Conservation (phyloP, 164 flowering plant genomes). For the Nymphaea thermarum region DNA sequence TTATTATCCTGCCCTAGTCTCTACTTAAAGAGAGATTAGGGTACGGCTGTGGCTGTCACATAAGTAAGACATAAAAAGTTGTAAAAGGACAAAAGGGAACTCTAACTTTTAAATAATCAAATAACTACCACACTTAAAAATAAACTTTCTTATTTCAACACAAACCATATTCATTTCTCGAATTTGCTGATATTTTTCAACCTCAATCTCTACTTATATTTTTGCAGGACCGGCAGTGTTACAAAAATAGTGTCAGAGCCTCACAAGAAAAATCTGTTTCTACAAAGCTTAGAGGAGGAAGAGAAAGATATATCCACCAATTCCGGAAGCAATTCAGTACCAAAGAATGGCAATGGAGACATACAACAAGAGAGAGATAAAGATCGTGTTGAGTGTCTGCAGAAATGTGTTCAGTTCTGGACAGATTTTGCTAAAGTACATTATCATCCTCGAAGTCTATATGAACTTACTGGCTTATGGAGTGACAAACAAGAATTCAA, state of each 20-base stretch:
- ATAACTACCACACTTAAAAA: too few relatives aligned
- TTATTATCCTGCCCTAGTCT: too few relatives aligned
- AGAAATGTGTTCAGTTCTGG: slow-evolving; percentile 64
- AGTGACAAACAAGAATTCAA: slow-evolving; percentile 39
- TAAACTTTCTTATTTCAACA: too few relatives aligned
- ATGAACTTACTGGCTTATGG: slow-evolving; percentile 66
- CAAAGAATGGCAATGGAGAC: slow-evolving; percentile 9
- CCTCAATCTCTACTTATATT: background rate
- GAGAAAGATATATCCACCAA: slow-evolving; percentile 20
- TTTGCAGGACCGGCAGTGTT: slow-evolving; percentile 56
- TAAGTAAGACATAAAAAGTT: too few relatives aligned
- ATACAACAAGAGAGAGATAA: slow-evolving; percentile 31
- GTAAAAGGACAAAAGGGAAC: too few relatives aligned
- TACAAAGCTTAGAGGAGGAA: slow-evolving; percentile 67
- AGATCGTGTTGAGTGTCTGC: slow-evolving; percentile 56
- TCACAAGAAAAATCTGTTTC: slow-evolving; percentile 58
- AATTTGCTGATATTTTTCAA: background rate
- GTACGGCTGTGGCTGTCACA: too few relatives aligned
- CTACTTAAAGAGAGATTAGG: too few relatives aligned
- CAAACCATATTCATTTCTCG: background rate
- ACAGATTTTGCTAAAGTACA: slow-evolving; percentile 94
- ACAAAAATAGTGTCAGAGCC: slow-evolving; percentile 55
- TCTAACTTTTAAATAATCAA: too few relatives aligned
- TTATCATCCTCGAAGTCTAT: slow-evolving; percentile 80
- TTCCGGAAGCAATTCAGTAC: slow-evolving; percentile 4